Conservation (phyloP, 441 rosid species). For the Kokia cookei region DNA sequence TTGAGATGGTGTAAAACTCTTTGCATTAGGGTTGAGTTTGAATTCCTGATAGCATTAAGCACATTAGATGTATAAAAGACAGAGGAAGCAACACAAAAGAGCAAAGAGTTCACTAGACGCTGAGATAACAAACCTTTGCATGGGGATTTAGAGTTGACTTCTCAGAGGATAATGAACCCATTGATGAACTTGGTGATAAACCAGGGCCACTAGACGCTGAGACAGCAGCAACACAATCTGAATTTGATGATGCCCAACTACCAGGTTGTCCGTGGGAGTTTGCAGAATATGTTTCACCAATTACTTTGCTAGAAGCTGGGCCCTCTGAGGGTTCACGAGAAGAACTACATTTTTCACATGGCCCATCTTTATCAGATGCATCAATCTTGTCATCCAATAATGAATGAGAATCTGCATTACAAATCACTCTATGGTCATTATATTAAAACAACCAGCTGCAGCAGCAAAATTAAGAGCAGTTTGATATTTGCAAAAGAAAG, state of each 20-base stretch:
- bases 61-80: background rate
- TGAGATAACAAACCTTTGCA: conserved; percentile 58
- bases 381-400: conserved; percentile 25
- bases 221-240: conserved; percentile 41
- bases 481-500: background rate
- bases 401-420: conserved; percentile 34
- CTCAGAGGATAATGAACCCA: conserved; percentile 77
- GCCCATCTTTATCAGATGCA: conserved; percentile 31
- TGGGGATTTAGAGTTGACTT: conserved; percentile 74
- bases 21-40: conserved; percentile 88
- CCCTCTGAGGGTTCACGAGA: conserved; percentile 33
- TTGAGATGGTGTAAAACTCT: conserved; percentile 75
- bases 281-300: conserved; percentile 28
- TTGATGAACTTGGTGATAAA: conserved; percentile 84
- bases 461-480: background rate
- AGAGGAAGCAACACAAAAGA: background rate
- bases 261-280: conserved; percentile 48
- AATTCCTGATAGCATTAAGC: conserved; percentile 64
- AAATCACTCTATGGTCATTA: conserved; percentile 6
- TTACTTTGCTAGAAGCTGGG: conserved; percentile 33
- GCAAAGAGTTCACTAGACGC: too few relatives aligned
- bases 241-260: conserved; percentile 61
- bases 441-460: background rate
- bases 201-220: conserved; percentile 49
- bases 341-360: conserved; percentile 37